Conservation (phyloP, 202 grass and related monocot genomes). For the Saccharum hybrid region DNA sequence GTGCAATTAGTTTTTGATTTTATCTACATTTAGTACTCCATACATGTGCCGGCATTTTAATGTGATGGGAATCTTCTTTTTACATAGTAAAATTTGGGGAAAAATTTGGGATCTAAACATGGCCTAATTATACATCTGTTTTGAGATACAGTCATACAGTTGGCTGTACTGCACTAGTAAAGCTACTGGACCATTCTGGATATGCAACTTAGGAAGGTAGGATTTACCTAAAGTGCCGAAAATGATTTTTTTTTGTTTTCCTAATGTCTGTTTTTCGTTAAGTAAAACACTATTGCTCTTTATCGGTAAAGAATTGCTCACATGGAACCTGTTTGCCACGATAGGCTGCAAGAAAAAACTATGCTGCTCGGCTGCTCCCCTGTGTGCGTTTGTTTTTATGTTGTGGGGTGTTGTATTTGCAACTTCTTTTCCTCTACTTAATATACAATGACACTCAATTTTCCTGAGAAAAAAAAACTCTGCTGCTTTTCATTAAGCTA, state of each 20-base stretch:
- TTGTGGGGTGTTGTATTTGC: neutral
- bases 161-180: neutral
- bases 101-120: too few species aligned
- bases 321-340: neutral
- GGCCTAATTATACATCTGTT: neutral
- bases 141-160: conserved; percentile 14
- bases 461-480: neutral
- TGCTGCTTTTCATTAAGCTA: neutral
- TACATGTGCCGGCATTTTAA: too few species aligned
- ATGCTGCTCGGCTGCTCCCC: neutral
- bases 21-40: too few species aligned
- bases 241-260: neutral
- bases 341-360: neutral
- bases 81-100: too few species aligned
- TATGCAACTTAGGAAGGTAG: neutral
- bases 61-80: too few species aligned
- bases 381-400: neutral
- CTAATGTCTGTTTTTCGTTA: neutral
- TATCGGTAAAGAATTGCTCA: neutral
- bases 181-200: conserved; percentile 18
- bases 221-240: neutral
- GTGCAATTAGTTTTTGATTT: too few species aligned
- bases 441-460: neutral
- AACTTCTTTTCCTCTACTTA: neutral
- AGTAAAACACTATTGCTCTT: neutral